Evolutionary conservation across 1,284 basidiomycete species (phyloP).

Genomic region (Pterulicium gracile): DNA sequence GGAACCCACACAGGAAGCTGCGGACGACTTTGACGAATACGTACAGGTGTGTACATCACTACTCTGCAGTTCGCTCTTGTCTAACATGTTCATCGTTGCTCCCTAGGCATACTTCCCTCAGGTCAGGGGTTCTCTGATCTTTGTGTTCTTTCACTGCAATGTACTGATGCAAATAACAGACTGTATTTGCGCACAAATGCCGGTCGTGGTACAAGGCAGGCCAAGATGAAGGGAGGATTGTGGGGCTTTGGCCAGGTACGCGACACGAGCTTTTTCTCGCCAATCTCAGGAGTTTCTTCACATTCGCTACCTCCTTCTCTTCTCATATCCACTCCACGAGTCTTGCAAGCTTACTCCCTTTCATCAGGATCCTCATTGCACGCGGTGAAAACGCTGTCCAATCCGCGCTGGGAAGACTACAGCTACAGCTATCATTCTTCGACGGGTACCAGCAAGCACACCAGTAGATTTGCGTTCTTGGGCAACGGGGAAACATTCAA

Average conservation of each 20-base stretch:
- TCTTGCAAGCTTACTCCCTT: not conserved
- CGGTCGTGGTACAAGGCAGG: slow-evolving; percentile 59
- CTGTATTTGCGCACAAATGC: slow-evolving; percentile 48
- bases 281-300: not conserved
- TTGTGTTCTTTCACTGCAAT: not conserved
- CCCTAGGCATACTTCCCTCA: slow-evolving; percentile 37
- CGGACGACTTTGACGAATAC: slow-evolving; percentile 50
- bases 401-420: slow-evolving; percentile 61
- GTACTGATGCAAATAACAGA: slow-evolving; percentile 22
- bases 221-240: slow-evolving; percentile 43
- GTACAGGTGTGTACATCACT: slow-evolving; percentile 34
- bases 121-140: slow-evolving; percentile 17
- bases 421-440: slow-evolving; percentile 24
- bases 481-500: not conserved
- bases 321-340: not conserved
- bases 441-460: too few relatives aligned
- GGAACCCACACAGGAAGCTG: slow-evolving; percentile 43
- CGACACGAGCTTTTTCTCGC: not conserved
- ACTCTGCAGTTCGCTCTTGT: too few relatives aligned
- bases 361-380: slow-evolving; percentile 40
- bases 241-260: slow-evolving; percentile 49
- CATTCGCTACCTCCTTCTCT: too few relatives aligned
- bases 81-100: not conserved
- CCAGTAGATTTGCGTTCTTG: not conserved
- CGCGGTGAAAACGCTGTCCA: slow-evolving; percentile 31